These are phyloP conservation scores for Cryptococcus sp. DNA, from an alignment of 1,284 basidiomycete species.

Conservation along the genomic window DNA sequence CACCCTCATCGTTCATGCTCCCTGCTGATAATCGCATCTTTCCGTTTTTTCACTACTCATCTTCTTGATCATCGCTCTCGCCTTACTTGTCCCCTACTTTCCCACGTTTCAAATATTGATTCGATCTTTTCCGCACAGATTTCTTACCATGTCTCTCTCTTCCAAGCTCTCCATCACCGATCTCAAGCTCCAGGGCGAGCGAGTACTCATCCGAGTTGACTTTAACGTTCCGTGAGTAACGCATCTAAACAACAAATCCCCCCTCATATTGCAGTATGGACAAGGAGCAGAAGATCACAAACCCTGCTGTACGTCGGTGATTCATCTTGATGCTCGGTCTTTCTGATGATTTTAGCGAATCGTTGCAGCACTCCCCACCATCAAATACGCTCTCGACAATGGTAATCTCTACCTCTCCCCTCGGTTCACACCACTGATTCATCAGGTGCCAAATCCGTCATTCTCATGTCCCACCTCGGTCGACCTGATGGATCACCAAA, in stretches of 20 bases:
- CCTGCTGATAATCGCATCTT: neutral
- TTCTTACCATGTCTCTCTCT: constrained; percentile 76
- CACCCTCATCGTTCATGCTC: neutral
- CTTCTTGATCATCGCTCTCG: neutral
- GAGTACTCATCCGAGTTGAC: constrained; percentile 94
- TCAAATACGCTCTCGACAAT: constrained; percentile 87
- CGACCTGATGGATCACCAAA: constrained; percentile 91
- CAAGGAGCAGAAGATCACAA: constrained; percentile 82
- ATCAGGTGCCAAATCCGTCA: constrained; percentile 73
- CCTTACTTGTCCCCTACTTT: neutral
- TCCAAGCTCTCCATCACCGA: constrained; percentile 92
- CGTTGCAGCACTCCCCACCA: constrained; percentile 90
- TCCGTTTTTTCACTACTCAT: neutral
- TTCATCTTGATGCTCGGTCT: too few relatives aligned
- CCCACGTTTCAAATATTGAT: neutral
- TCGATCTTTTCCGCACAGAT: constrained; percentile 16
- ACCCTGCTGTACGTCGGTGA: constrained; percentile 70
- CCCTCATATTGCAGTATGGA: constrained; percentile 26
- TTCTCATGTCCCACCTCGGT: constrained; percentile 97
- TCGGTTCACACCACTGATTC: neutral
- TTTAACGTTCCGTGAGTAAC: constrained; percentile 82
- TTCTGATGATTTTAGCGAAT: constrained; percentile 63
- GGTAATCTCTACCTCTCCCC: constrained; percentile 49
- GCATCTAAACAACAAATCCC: neutral
- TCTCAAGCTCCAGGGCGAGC: constrained; percentile 73